Conservation (phyloP, 345 rosid genomes). For the Brassica juncea region DNA sequence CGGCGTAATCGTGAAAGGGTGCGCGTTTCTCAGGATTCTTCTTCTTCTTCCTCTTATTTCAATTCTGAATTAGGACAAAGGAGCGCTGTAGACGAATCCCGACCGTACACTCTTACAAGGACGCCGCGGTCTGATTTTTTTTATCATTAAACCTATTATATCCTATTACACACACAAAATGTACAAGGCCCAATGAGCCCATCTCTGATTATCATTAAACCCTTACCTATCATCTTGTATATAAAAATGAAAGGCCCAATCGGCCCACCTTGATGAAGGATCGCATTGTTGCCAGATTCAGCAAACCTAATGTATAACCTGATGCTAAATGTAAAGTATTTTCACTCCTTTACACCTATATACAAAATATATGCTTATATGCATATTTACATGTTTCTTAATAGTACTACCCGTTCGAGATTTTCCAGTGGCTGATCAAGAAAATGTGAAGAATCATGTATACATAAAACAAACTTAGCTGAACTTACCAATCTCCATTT, state of each 20-base stretch:
- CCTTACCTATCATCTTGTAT: not conserved
- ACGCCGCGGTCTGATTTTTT: not conserved
- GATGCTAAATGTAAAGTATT: no score
- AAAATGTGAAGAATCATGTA: not conserved
- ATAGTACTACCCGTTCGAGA: not conserved
- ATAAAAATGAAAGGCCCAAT: not conserved
- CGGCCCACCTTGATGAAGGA: not conserved
- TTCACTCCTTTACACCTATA: not conserved
- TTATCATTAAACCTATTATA: not conserved
- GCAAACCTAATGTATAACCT: not conserved
- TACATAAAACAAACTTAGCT: not conserved
- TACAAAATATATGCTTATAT: not conserved
- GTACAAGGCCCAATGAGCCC: not conserved
- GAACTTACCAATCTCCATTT: not conserved
- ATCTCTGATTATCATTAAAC: not conserved
- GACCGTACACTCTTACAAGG: not conserved
- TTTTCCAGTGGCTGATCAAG: not conserved
- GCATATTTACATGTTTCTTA: not conserved
- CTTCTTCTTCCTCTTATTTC: not conserved
- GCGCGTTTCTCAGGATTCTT: not conserved
- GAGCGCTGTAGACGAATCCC: not conserved
- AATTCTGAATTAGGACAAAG: not conserved
- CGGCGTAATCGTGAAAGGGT: not conserved
- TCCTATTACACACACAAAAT: not conserved
- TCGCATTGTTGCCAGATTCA: not conserved